A percentile compares a stretch with the other conserved stretches of the same genome.
Evolutionary conservation across 805 yeast species (phyloP).

Genomic region (Hanseniaspora occidentalis): DNA sequence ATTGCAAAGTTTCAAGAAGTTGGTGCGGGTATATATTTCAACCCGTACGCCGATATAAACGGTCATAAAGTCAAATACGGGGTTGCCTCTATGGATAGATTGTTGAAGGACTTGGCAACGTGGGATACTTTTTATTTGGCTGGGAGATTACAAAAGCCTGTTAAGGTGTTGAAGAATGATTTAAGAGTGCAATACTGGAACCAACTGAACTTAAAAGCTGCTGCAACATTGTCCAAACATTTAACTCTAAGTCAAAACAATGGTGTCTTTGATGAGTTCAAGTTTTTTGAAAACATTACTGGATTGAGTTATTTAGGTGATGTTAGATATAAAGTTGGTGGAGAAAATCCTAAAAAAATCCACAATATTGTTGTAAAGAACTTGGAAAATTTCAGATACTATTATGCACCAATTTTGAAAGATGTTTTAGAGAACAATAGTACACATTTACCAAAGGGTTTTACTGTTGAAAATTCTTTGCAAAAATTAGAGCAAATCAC

Average conservation of each 20-base stretch:
- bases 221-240: conserved; percentile 45
- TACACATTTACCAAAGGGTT: conserved; percentile 28
- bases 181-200: conserved; percentile 52
- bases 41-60: conserved; percentile 67
- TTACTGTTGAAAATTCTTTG: conserved; percentile 25
- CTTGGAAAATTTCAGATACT: conserved; percentile 47
- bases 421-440: conserved; percentile 25
- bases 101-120: conserved; percentile 57
- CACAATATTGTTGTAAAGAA: conserved; percentile 76
- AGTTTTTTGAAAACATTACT: conserved; percentile 67
- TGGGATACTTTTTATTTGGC: conserved; percentile 85
- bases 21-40: conserved; percentile 90
- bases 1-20: conserved; percentile 47
- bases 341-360: conserved; percentile 87
- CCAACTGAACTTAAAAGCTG: conserved; percentile 66
- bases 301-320: conserved; percentile 83
- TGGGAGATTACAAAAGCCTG: conserved; percentile 92
- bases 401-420: conserved; percentile 52
- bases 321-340: conserved; percentile 70
- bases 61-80: conserved; percentile 72
- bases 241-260: conserved; percentile 23
- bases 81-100: conserved; percentile 49
- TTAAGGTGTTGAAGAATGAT: conserved; percentile 57
- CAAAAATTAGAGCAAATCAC: conserved; percentile 41
- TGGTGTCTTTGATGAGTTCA: conserved; percentile 39